phyloP scores from a whole-genome alignment of 768 basidiomycete species.

The Xerocomus brunneocitrinus region DNA sequence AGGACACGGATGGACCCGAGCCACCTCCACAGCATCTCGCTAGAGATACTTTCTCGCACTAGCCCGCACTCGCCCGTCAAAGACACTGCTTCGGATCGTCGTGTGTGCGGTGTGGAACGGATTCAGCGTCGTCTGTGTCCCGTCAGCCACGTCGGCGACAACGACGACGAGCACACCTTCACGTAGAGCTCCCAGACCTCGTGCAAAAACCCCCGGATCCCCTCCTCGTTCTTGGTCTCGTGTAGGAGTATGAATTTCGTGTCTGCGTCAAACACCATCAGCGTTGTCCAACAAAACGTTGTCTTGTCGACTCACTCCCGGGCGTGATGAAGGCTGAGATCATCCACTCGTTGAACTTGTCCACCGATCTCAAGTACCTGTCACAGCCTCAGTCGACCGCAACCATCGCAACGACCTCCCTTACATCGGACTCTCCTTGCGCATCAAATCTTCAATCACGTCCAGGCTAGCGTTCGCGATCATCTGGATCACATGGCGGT shows the following conservation, averaged over 20 bases:
- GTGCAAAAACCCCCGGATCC: conserved; percentile 86
- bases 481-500: conserved; percentile 96
- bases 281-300: conserved; percentile 15
- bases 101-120: conserved; percentile 96
- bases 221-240: conserved; percentile 95
- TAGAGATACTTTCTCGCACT: conserved; percentile 83
- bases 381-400: conserved; percentile 15
- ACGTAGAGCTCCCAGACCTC: conserved; percentile 98
- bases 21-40: conserved; percentile 12
- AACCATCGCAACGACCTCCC: conserved; percentile 27
- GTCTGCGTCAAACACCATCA: conserved; percentile 44
- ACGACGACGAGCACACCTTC: conserved; percentile 56
- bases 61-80: conserved; percentile 79
- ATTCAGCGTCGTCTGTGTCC: conserved; percentile 72
- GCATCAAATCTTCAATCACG: conserved; percentile 89
- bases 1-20: conserved; percentile 14
- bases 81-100: conserved; percentile 69
- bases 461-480: conserved; percentile 96
- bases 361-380: conserved; percentile 94
- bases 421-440: conserved; percentile 75
- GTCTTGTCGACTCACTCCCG: conserved; percentile 60
- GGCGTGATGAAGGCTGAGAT: conserved; percentile 95
- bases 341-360: conserved; percentile 99
- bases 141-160: not conserved
- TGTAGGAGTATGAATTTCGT: conserved; percentile 94